Evolutionary conservation across 2,329 filamentous ascomycete species (phyloP).

Genomic region (Neonectria magnoliae): DNA sequence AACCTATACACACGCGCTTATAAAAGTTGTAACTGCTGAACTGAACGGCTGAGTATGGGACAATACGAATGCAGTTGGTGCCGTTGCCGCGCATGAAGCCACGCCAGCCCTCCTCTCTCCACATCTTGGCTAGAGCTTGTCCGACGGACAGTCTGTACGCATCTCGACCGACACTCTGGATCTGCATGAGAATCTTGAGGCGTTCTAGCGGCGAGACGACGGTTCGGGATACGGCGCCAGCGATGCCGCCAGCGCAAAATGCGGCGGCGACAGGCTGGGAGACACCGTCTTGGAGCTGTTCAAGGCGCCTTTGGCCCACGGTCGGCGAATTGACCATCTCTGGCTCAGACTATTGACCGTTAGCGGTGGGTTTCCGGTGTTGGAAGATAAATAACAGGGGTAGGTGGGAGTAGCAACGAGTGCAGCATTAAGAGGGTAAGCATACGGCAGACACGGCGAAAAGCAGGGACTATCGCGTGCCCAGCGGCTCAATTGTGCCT

Average conservation of each 20-base stretch:
- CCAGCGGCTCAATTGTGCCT: slow-evolving; percentile 30
- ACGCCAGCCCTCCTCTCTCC: slow-evolving; percentile 94
- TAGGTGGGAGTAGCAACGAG: background rate
- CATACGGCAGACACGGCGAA: slow-evolving; percentile 47
- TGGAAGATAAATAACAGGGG: background rate
- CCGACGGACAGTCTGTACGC: slow-evolving; percentile 94
- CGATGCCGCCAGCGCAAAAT: slow-evolving; percentile 93
- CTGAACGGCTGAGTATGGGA: slow-evolving; percentile 97
- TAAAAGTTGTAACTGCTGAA: slow-evolving; percentile 99
- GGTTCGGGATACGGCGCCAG: slow-evolving; percentile 95
- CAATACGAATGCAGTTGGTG: slow-evolving; percentile 97
- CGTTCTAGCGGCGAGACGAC: slow-evolving; percentile 96
- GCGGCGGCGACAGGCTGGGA: slow-evolving; percentile 89
- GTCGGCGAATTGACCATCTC: slow-evolving; percentile 41
- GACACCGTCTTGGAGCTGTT: slow-evolving; percentile 61
- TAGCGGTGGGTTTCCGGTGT: slow-evolving; percentile 18
- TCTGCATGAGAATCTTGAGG: slow-evolving; percentile 96
- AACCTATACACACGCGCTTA: slow-evolving; percentile 73
- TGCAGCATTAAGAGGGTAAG: background rate
- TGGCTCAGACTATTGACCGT: slow-evolving; percentile 39
- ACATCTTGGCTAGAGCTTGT: slow-evolving; percentile 93
- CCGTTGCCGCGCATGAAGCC: slow-evolving; percentile 98
- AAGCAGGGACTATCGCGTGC: slow-evolving; percentile 16
- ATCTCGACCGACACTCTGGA: slow-evolving; percentile 88
- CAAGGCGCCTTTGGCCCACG: slow-evolving; percentile 38